Evolutionary conservation across 306 rosid species (phyloP).

Genomic region (Castanospermum australe): DNA sequence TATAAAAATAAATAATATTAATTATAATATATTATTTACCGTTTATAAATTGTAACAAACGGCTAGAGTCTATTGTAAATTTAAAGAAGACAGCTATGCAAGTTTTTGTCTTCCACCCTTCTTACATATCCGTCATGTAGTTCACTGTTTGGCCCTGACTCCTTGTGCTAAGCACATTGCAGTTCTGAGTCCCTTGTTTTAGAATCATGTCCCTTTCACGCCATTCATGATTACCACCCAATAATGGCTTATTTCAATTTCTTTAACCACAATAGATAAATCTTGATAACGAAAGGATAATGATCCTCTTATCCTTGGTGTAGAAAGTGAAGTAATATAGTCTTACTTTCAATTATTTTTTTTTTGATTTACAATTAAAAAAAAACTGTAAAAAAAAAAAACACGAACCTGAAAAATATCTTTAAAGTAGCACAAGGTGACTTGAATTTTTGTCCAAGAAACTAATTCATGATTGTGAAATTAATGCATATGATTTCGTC

Average conservation of each 20-base stretch:
- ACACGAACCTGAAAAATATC: no score
- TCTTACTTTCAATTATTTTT: not conserved
- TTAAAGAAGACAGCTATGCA: not conserved
- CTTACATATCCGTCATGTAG: not conserved
- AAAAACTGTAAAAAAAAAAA: no score
- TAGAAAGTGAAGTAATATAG: not conserved
- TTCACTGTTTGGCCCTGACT: not conserved
- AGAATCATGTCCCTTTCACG: not conserved
- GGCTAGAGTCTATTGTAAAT: not conserved
- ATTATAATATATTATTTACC: no score
- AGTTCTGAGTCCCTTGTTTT: not conserved
- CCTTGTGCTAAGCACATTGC: not conserved
- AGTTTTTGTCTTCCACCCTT: not conserved
- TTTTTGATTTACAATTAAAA: no score
- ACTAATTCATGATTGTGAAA: no score
- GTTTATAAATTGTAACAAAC: no score
- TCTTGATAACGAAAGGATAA: not conserved
- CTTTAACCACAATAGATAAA: not conserved
- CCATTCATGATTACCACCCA: not conserved
- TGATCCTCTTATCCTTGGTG: not conserved
- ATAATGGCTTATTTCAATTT: not conserved
- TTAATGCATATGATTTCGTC: no score
- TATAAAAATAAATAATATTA: no score
- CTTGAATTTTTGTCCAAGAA: no score
- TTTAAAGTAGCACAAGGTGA: no score